Evolutionary conservation across 352 stramenopile genomes (phyloP), one percentile per base, ranked within the genome.

Genomic region (Pythium rhizo-oryzae): DNA sequence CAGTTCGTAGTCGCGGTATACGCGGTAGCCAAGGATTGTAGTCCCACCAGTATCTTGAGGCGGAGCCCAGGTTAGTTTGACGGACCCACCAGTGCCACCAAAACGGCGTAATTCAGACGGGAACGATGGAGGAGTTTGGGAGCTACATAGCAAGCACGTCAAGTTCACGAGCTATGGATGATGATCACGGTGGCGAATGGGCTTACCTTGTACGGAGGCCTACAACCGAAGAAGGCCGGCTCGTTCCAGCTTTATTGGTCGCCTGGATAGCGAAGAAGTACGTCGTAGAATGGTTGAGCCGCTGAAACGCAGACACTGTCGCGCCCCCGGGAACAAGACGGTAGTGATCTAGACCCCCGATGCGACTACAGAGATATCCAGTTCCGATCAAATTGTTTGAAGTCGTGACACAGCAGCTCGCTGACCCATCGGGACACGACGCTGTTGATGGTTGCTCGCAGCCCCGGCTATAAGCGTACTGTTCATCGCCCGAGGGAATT

Each of bases 251-350:
- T 12, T 51, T 28, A 55, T 82, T 90, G 33, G 73, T 79, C 1
- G 74, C 80, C 76, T 79, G 74, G 0, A 90, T 77, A 23, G 77
- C 79, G 50, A 88, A 74, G 54, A 77, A 85, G 44, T 90, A 92
- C 2, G 53, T 71, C 13, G 81, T 78, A 8, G 81, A 87, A 41
- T 80, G 75, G 25, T 76, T 80, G 0, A 92, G 67, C 5, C 61
- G 63, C 21, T 72, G 67, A 46, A 89, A 84, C 24, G 71, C n/a
- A 1, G 72, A 70, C 15, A 75, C 69, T 18, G 80, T 90, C 18
- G 76, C 70, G 0, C 77, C 72, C 0, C 76, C 62, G 1, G 56
- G 21, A 9, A 81, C 67, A 25, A 75, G 25, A 44, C 65, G 66
- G 25, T 70, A 58, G 28, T 69, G 52, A 13, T n/a, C 60, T 9